Evolutionary conservation across 371 early-diverging fungal species (phyloP).

Genomic region (Mortierella sp.): DNA sequence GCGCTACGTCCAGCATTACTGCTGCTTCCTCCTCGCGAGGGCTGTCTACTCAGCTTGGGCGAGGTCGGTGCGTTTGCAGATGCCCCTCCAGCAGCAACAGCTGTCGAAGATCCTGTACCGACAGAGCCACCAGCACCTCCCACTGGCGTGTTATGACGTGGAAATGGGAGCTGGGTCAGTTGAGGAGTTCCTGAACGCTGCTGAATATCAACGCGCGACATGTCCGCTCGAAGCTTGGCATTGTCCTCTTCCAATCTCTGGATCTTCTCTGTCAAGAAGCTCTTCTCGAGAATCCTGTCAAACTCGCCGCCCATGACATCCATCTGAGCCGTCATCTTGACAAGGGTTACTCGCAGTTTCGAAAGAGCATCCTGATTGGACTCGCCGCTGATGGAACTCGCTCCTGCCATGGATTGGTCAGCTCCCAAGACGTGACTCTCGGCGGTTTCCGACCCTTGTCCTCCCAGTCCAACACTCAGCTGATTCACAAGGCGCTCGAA

Average conservation of each 20-base stretch:
- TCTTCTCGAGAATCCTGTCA: constrained; percentile 64
- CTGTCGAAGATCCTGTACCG: constrained; percentile 20
- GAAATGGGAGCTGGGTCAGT: constrained; percentile 34
- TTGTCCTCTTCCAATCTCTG: constrained; percentile 54
- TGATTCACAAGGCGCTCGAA: constrained; percentile 58
- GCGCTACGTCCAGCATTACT: constrained; percentile 16
- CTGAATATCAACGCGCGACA: constrained; percentile 50
- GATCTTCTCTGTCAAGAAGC: constrained; percentile 56
- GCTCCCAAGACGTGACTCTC: constrained; percentile 19
- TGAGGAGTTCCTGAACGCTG: constrained; percentile 54
- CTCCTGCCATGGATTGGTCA: constrained; percentile 28
- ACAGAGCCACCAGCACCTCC: constrained; percentile 28
- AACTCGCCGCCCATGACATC: constrained; percentile 73
- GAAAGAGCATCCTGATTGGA: constrained; percentile 46
- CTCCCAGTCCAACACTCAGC: constrained; percentile 44
- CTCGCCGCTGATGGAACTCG: constrained; percentile 31
- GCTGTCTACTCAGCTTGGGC: constrained; percentile 43
- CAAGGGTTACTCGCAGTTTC: constrained; percentile 66
- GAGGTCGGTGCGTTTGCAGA: constrained; percentile 32
- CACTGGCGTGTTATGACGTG: constrained; percentile 22
- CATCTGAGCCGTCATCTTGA: constrained; percentile 71
- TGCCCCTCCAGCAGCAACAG: constrained; percentile 11
- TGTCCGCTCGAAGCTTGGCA: constrained; percentile 42
- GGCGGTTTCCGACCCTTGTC: constrained; percentile 21
- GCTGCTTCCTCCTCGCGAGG: constrained; percentile 30